Conservation (phyloP, 768 basidiomycete genomes). For the Tulasnella sp. region DNA sequence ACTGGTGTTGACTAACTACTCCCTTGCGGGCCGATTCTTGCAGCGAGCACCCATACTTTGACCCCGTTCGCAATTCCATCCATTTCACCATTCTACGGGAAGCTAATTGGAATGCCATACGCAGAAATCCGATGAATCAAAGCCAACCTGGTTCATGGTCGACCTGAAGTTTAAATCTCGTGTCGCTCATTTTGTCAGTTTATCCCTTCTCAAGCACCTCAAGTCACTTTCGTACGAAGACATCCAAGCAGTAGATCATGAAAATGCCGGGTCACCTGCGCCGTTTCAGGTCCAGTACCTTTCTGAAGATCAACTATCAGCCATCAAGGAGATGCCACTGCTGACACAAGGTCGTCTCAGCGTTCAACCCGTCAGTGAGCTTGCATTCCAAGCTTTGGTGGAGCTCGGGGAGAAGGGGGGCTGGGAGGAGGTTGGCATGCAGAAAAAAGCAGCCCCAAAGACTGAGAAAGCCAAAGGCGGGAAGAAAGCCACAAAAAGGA, state of each 20-base stretch:
- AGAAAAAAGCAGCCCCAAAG: background rate
- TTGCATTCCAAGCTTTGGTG: constrained; percentile 56
- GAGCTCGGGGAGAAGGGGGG: constrained; percentile 64
- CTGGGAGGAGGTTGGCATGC: constrained; percentile 43
- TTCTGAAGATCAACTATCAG: constrained; percentile 11
- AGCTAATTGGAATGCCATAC: background rate
- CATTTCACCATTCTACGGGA: background rate
- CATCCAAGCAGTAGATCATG: constrained; percentile 52
- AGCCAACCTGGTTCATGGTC: constrained; percentile 93
- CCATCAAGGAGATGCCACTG: constrained; percentile 59
- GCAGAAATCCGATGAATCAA: constrained; percentile 67
- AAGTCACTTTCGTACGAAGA: constrained; percentile 46
- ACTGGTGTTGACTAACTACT: background rate
- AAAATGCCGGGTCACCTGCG: constrained; percentile 55
- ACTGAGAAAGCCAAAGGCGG: background rate
- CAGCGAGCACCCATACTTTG: constrained; percentile 72
- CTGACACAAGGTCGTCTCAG: constrained; percentile 76
- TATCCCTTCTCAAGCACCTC: constrained; percentile 62
- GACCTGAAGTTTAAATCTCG: constrained; percentile 61
- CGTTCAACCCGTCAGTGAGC: constrained; percentile 68
- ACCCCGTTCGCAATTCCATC: constrained; percentile 44
- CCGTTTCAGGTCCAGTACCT: background rate
- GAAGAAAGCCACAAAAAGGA: background rate
- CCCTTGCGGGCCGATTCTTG: background rate
- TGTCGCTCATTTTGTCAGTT: constrained; percentile 64